Percentiles rank a stretch among this genome's conserved stretches.
Evolutionary conservation across 2,329 filamentous ascomycete species (phyloP).

Genomic region (Pseudogymnoascus sp.): DNA sequence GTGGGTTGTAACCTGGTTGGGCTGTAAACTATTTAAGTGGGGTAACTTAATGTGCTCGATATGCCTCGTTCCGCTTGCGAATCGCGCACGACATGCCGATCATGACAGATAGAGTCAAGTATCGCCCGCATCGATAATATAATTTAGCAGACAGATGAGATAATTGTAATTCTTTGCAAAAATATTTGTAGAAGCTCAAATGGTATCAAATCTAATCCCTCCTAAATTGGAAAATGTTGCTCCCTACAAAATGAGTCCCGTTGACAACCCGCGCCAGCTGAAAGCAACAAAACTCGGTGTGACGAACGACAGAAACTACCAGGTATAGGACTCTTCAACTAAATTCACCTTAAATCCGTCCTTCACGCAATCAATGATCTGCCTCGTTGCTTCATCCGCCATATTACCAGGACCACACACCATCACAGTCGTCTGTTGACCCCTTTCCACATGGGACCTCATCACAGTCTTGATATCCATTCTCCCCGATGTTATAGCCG

Average conservation of each 20-base stretch:
- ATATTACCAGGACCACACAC: background rate
- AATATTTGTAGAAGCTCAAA: background rate
- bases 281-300: background rate
- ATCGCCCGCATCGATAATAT: background rate
- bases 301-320: background rate
- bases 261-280: background rate
- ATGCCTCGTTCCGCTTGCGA: background rate
- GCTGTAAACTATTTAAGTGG: background rate
- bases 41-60: constrained; percentile 5
- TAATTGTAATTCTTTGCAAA: background rate
- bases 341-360: background rate
- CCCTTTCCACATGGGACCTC: constrained; percentile 11
- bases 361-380: background rate
- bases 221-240: background rate
- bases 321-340: background rate
- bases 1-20: constrained; percentile 3
- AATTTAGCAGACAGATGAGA: background rate
- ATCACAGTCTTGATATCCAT: constrained; percentile 18
- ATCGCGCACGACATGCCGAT: background rate
- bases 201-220: background rate
- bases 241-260: background rate
- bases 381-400: background rate
- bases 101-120: background rate
- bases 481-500: constrained; percentile 14
- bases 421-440: background rate